Conservation (phyloP, 331 rosid genomes). For the Malus hybrid region DNA sequence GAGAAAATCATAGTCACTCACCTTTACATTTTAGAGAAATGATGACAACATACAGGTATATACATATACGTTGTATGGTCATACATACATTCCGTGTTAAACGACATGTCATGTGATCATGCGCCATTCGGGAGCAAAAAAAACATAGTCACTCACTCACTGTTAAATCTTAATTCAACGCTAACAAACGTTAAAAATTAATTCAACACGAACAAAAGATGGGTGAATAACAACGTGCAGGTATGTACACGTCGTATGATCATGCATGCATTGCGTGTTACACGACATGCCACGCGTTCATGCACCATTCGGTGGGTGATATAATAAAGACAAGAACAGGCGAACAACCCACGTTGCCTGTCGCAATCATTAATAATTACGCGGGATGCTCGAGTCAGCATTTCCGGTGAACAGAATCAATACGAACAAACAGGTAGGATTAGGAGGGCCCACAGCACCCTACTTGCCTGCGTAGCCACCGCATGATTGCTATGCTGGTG, state of each 20-base stretch:
- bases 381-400: conserved; percentile 3
- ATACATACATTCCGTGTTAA: too few species aligned
- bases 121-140: fast-evolving
- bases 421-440: not conserved
- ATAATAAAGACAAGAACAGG: conserved; percentile 38
- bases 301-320: not conserved
- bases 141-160: too few species aligned
- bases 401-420: not conserved
- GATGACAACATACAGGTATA: fast-evolving
- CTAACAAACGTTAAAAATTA: too few species aligned
- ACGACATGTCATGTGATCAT: too few species aligned
- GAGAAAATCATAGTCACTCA: too few species aligned
- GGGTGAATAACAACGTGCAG: too few species aligned
- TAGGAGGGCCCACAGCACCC: not conserved
- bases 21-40: too few species aligned
- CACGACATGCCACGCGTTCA: conserved; percentile 8
- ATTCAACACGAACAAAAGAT: too few species aligned
- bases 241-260: not conserved
- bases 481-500: not conserved
- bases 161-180: too few species aligned
- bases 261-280: not conserved
- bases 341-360: conserved; percentile 72
- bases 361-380: conserved; percentile 28
- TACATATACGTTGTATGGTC: too few species aligned
- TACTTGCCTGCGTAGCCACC: not conserved